Conservation (phyloP, 441 rosid species). For the Pelargonium cotyledonis region DNA sequence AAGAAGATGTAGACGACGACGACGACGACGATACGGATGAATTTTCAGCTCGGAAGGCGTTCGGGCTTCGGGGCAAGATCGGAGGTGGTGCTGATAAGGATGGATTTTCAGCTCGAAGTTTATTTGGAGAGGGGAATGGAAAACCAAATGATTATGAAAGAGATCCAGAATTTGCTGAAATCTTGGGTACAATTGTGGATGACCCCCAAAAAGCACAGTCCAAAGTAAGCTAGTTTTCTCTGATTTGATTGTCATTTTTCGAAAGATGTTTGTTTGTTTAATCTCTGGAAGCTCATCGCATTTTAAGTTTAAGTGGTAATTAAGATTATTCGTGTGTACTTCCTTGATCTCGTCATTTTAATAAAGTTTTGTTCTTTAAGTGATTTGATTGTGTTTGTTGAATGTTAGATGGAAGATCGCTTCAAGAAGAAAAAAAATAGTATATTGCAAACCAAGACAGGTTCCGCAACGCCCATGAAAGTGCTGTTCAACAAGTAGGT, state of each 20-base stretch:
- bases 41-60: no score
- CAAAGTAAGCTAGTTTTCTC: slow-evolving; percentile 35
- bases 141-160: slow-evolving; percentile 54
- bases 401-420: slow-evolving; percentile 75
- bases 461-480: slow-evolving; percentile 63
- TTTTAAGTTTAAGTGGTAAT: no score
- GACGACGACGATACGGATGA: slow-evolving; percentile 18
- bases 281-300: no score
- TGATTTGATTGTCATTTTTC: neutral
- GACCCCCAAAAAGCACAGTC: slow-evolving; percentile 69
- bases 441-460: slow-evolving; percentile 73
- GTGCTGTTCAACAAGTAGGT: slow-evolving; percentile 81
- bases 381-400: slow-evolving; percentile 13
- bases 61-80: no score
- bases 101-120: slow-evolving; percentile 20
- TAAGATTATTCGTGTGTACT: neutral
- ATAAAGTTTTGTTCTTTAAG: neutral
- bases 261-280: neutral
- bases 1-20: slow-evolving; percentile 26
- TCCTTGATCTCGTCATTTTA: neutral
- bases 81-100: slow-evolving; percentile 14
- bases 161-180: slow-evolving; percentile 83
- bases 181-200: slow-evolving; percentile 61
- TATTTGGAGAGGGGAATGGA: slow-evolving; percentile 32
- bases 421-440: slow-evolving; percentile 70